Conservation (phyloP, 345 rosid genomes). For the Gossypium raimondii region DNA sequence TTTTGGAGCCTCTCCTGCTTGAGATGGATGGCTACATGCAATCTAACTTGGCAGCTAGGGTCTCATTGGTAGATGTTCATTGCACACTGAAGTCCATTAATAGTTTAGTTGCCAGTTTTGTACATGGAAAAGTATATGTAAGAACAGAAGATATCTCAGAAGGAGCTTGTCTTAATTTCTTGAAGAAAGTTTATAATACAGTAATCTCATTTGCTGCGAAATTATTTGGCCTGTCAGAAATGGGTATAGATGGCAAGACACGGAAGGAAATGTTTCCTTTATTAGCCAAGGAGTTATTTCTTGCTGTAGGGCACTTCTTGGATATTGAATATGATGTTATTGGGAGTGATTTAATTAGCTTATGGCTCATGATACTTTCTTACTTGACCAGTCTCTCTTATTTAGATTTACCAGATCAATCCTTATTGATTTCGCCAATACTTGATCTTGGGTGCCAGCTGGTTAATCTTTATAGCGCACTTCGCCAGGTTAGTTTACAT, state of each 20-base stretch:
- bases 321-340: conserved; percentile 78
- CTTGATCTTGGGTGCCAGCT: conserved; percentile 64
- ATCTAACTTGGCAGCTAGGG: conserved; percentile 32
- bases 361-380: conserved; percentile 65
- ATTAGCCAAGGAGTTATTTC: conserved; percentile 57
- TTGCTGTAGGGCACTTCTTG: conserved; percentile 52
- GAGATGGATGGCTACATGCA: conserved; percentile 48
- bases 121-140: conserved; percentile 47
- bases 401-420: conserved; percentile 30
- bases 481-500: conserved; percentile 75
- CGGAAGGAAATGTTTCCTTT: conserved; percentile 34
- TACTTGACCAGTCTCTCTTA: conserved; percentile 41
- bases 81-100: conserved; percentile 52
- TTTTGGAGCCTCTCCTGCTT: conserved; percentile 68
- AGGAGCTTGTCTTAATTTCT: conserved; percentile 70
- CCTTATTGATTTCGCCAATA: conserved; percentile 39
- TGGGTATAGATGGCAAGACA: conserved; percentile 24
- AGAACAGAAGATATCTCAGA: conserved; percentile 74
- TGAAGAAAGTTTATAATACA: conserved; percentile 50
- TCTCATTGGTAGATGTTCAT: conserved; percentile 38
- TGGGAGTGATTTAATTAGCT: conserved; percentile 53
- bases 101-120: conserved; percentile 47
- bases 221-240: conserved; percentile 29
- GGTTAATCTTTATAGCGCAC: conserved; percentile 69
- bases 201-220: conserved; percentile 49